Evolutionary conservation across 164 flowering plant species (phyloP).

Genomic region (Kingdonia uniflora): DNA sequence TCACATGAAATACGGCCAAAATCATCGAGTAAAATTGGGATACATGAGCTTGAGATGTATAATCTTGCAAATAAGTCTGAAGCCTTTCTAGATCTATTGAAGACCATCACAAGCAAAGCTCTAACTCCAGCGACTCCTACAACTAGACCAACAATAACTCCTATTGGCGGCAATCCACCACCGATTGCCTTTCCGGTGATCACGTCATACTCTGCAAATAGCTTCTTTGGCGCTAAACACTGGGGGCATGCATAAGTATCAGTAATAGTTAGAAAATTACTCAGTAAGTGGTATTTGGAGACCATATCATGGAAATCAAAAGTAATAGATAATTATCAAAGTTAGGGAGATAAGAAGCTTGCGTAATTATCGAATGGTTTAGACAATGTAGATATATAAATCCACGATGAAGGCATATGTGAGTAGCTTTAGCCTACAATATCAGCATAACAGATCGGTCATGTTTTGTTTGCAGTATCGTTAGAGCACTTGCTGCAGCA

Average conservation of each 20-base stretch:
- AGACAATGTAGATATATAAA: conserved; percentile 58
- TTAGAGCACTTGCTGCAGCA: too few relatives aligned
- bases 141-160: conserved; percentile 71
- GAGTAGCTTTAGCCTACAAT: conserved; percentile 90
- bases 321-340: too few relatives aligned
- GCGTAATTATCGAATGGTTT: conserved; percentile 95
- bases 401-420: conserved; percentile 93
- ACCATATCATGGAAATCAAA: too few relatives aligned
- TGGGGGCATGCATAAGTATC: conserved; percentile 80
- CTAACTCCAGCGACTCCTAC: conserved; percentile 75
- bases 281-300: not conserved
- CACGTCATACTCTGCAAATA: conserved; percentile 76
- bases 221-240: conserved; percentile 89
- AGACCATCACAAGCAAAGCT: conserved; percentile 88
- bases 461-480: too few relatives aligned
- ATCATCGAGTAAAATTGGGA: too few relatives aligned
- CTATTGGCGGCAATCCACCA: conserved; percentile 80
- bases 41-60: too few relatives aligned
- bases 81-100: conserved; percentile 29
- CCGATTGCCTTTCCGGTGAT: conserved; percentile 77
- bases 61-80: not conserved
- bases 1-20: too few relatives aligned
- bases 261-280: conserved; percentile 46
- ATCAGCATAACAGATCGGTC: too few relatives aligned
- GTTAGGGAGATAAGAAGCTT: conserved; percentile 13